These are phyloP conservation scores for Nymphaea thermarum DNA, from an alignment of 164 flowering plant species.

Conservation along the genomic window DNA sequence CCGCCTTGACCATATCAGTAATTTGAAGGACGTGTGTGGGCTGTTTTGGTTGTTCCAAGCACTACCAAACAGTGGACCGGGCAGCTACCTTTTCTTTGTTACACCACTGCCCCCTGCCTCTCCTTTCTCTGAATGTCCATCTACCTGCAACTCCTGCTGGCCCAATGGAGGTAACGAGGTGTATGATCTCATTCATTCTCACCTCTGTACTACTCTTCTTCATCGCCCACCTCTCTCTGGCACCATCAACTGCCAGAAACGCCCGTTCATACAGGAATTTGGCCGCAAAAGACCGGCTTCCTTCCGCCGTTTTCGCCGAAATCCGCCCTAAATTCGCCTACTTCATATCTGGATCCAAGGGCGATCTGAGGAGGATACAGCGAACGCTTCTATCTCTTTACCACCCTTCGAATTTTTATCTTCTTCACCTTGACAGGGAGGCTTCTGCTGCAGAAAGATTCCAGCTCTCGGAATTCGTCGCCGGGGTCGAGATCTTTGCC, in stretches of 20 bases:
- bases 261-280: neutral
- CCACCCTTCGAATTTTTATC: conserved; percentile 70
- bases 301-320: conserved; percentile 5
- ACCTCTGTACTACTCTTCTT: conserved; percentile 30
- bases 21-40: neutral
- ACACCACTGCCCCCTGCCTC: neutral
- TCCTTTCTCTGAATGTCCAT: neutral
- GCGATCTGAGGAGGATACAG: conserved; percentile 46
- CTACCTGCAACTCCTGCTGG: conserved; percentile 6
- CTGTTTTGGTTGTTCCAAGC: no score
- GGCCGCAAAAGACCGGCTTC: conserved; percentile 11
- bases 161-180: conserved; percentile 32
- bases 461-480: conserved; percentile 37
- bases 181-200: conserved; percentile 32
- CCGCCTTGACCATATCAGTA: no score
- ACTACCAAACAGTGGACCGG: no score
- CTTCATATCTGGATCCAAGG: conserved; percentile 73
- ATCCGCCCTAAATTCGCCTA: conserved; percentile 69
- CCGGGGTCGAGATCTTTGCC: conserved; percentile 29
- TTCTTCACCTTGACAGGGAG: conserved; percentile 59
- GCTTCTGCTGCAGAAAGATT: conserved; percentile 42
- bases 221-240: conserved; percentile 29
- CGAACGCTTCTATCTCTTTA: conserved; percentile 50
- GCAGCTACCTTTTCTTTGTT: neutral
- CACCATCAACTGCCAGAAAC: conserved; percentile 16